A percentile compares a stretch with the other conserved stretches of the same genome.
phyloP scores from a whole-genome alignment of 495 filamentous ascomycete genomes.

The Aspergillus asperescens region DNA sequence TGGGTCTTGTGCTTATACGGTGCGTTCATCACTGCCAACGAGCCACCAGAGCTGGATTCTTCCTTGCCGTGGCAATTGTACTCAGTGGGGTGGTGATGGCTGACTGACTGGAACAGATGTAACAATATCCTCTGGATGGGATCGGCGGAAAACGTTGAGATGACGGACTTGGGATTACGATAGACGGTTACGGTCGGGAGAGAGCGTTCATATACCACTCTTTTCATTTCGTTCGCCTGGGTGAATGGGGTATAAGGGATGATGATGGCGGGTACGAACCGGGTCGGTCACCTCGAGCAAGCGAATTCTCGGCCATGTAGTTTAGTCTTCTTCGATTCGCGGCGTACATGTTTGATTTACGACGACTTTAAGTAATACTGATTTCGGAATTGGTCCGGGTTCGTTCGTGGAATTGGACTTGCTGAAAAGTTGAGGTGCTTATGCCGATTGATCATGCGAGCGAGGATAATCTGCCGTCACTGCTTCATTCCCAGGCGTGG shows the following conservation, averaged over 20 bases:
- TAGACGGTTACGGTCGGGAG: slow-evolving; percentile 18
- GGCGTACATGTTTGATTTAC: slow-evolving; percentile 17
- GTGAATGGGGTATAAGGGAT: not conserved
- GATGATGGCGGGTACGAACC: not conserved
- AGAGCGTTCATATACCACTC: slow-evolving; percentile 10
- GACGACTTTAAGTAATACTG: slow-evolving; percentile 18
- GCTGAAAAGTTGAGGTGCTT: slow-evolving; percentile 5
- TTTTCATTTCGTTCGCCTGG: slow-evolving; percentile 8
- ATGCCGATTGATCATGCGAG: not conserved
- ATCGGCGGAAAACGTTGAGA: slow-evolving; percentile 54
- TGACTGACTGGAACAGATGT: slow-evolving; percentile 48
- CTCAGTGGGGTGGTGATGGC: too few relatives aligned
- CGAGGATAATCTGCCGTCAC: not conserved
- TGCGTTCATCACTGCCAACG: slow-evolving; percentile 42
- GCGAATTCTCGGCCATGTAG: slow-evolving; percentile 8
- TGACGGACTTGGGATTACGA: slow-evolving; percentile 48
- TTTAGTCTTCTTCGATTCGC: slow-evolving; percentile 15
- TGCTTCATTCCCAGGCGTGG: slow-evolving; percentile 2
- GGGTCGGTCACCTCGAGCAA: slow-evolving; percentile 4
- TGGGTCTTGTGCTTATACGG: slow-evolving; percentile 92
- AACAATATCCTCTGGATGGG: slow-evolving; percentile 96
- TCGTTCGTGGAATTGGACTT: slow-evolving; percentile 1
- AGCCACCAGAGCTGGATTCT: too few relatives aligned
- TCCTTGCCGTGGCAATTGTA: too few relatives aligned
- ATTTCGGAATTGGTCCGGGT: slow-evolving; percentile 7